A percentile compares a stretch with the other conserved stretches of the same genome.
These are phyloP conservation scores for Eucalyptus paniculata DNA, from an alignment of 345 rosid genomes.

Conservation along the genomic window DNA sequence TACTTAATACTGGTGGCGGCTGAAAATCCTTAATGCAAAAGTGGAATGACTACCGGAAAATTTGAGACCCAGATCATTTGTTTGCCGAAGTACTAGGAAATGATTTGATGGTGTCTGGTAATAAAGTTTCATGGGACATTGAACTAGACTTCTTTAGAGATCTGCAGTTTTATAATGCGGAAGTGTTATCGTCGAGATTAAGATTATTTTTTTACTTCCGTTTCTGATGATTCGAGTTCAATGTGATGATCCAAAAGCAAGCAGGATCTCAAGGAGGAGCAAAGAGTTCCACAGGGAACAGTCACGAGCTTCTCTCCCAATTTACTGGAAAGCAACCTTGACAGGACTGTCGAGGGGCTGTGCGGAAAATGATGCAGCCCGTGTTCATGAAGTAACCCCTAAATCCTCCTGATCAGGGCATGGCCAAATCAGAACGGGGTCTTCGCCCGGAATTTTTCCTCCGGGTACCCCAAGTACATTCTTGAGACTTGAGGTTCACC, in stretches of 20 bases:
- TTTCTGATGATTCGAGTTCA: background rate
- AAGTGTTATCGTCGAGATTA: background rate
- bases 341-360: background rate
- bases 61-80: background rate
- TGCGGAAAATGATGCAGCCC: background rate
- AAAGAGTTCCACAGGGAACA: background rate
- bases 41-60: background rate
- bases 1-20: no score
- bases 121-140: background rate
- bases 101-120: background rate
- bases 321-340: background rate
- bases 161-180: background rate
- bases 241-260: background rate
- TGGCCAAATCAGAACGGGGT: background rate
- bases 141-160: background rate
- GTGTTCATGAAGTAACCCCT: background rate
- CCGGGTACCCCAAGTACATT: background rate
- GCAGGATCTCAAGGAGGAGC: background rate
- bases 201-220: background rate
- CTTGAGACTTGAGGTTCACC: background rate
- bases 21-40: background rate
- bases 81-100: background rate
- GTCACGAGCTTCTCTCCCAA: background rate
- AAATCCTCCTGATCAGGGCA: background rate
- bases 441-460: background rate